Percentiles rank a stretch among this genome's conserved stretches.
Conservation (phyloP, 257 asterid species). For the Solanum bukasovii region DNA sequence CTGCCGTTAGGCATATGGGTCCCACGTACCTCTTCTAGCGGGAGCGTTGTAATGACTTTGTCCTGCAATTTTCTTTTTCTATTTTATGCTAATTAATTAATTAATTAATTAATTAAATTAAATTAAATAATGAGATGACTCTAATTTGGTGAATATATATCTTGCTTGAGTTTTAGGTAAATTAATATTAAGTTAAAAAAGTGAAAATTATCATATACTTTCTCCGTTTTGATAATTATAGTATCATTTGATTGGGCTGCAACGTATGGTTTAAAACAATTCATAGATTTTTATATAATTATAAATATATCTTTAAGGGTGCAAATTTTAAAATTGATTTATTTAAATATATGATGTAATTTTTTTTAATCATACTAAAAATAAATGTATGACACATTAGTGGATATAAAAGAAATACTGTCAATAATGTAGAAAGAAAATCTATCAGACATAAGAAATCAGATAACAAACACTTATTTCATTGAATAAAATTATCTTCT, state of each 20-base stretch:
- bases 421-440: not conserved
- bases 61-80: not conserved
- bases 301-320: not conserved
- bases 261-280: rapidly evolving
- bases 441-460: not conserved
- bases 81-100: not conserved
- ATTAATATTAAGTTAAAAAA: not conserved
- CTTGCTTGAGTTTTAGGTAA: not conserved
- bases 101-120: too few relatives aligned
- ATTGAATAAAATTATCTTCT: not conserved
- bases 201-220: not conserved
- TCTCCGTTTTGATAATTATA: too few relatives aligned
- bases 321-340: not conserved
- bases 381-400: not conserved
- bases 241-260: not conserved
- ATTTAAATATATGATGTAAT: not conserved
- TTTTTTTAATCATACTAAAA: not conserved
- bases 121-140: not conserved
- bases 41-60: not conserved
- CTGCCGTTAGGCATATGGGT: not conserved
- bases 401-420: not conserved
- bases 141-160: not conserved
- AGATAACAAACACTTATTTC: not conserved
- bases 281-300: too few relatives aligned
- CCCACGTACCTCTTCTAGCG: not conserved